Evolutionary conservation across 1,284 basidiomycete species (phyloP).

Genomic region (Ustilago sp.): DNA sequence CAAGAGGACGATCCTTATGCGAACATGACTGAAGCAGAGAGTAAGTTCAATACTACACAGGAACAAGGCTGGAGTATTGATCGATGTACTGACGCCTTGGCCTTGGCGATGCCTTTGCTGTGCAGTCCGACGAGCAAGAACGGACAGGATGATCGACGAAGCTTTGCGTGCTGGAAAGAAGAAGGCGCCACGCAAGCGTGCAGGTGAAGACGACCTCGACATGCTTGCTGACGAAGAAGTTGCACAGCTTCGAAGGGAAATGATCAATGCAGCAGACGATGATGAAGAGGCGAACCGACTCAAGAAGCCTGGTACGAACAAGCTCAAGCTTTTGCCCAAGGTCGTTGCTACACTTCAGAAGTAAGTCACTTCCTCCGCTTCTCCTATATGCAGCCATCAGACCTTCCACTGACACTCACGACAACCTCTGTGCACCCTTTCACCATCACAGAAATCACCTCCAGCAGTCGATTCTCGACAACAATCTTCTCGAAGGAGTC

Average conservation of each 20-base stretch:
- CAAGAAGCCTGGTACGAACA: slow-evolving; percentile 85
- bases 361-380: slow-evolving; percentile 66
- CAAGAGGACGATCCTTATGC: slow-evolving; percentile 45
- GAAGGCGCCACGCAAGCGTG: slow-evolving; percentile 52
- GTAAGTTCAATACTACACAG: slow-evolving; percentile 16
- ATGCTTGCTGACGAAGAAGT: slow-evolving; percentile 92
- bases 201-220: slow-evolving; percentile 75
- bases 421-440: neutral
- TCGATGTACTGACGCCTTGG: neutral
- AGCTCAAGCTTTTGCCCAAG: slow-evolving; percentile 84
- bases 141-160: slow-evolving; percentile 51
- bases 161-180: slow-evolving; percentile 47
- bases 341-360: slow-evolving; percentile 95
- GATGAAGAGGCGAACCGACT: slow-evolving; percentile 85
- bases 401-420: neutral
- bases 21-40: slow-evolving; percentile 47
- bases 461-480: slow-evolving; percentile 92
- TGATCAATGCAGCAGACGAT: slow-evolving; percentile 86
- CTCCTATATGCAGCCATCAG: neutral
- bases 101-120: neutral
- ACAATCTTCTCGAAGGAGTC: slow-evolving; percentile 91
- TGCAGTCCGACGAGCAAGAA: slow-evolving; percentile 35
- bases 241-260: slow-evolving; percentile 81
- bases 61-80: neutral
- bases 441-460: slow-evolving; percentile 74